These are phyloP conservation scores for Petunia axillaris DNA, from an alignment of 257 asterid genomes.

Conservation along the genomic window DNA sequence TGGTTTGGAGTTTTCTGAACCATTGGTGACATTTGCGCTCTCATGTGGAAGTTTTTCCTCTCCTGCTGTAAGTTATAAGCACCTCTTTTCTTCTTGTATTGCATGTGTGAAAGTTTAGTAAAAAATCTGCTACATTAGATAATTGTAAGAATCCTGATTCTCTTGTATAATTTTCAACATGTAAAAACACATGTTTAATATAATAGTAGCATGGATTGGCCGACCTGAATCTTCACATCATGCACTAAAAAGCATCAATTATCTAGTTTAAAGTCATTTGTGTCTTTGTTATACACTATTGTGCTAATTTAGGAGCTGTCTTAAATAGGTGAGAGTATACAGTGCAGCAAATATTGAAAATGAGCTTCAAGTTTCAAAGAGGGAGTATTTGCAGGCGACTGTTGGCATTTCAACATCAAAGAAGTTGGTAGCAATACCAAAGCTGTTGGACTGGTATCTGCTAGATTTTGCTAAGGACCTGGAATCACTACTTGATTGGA, in stretches of 20 bases:
- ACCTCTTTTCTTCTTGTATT: not conserved
- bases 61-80: slow-evolving; percentile 72
- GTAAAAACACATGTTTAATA: not conserved
- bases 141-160: not conserved
- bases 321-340: slow-evolving; percentile 71
- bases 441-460: slow-evolving; percentile 85
- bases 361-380: slow-evolving; percentile 78
- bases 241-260: not conserved
- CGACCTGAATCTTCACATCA: not conserved
- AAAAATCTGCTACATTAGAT: not conserved
- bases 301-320: not conserved
- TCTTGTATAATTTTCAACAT: not conserved
- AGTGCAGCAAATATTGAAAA: slow-evolving; percentile 73
- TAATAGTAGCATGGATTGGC: not conserved
- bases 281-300: not conserved
- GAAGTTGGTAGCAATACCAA: slow-evolving; percentile 72
- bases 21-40: slow-evolving; percentile 87
- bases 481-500: slow-evolving; percentile 84
- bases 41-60: slow-evolving; percentile 99
- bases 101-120: not conserved
- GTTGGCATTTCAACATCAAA: slow-evolving; percentile 57
- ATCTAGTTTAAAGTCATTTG: not conserved
- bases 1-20: slow-evolving; percentile 78
- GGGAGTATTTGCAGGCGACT: slow-evolving; percentile 79
- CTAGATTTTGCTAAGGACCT: slow-evolving; percentile 85